Evolutionary conservation across 257 asterid genomes (phyloP), one percentile per base, ranked within the genome.

Genomic region (Salvia rosmarinus): DNA sequence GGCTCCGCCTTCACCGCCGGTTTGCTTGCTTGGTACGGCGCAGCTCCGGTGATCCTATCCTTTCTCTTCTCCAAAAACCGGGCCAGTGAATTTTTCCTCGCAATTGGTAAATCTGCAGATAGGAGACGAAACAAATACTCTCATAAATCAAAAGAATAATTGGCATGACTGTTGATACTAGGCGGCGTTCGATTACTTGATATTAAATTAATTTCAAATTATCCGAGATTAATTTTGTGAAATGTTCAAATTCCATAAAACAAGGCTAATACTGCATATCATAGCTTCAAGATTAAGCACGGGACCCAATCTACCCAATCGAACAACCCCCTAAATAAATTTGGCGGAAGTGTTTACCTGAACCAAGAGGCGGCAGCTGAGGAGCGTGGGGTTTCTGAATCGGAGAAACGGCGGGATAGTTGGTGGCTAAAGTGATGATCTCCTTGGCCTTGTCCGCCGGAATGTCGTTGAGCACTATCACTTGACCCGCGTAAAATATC

Each of bases 31-130:
- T 70, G 80, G 60, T 82, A 82, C 2, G 84, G 87, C 49, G 81
- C 81, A 23, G 72, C 75, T 28, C 77, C 80, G 10, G 80, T 65
- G 34, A 70, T 74, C 67, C 86, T 75, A 56, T 88, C 89, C 54
- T 81, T 84, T 71, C 95, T 78, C 77, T 88, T 88, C 88, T 82
- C 91, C 56, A 84, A 66, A 70, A 88, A 88, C 51, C 91, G 82
- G 46, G 90, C 83, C 0, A 88, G 78, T 21, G 95, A 88, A 63
- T 79, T 81, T 35, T 85, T 81, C 75, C 95, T 79, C 2, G 85
- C 84, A 57, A 86, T 81, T 0, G 95, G 95, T 50, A 88, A 78
- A 79, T 86, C 95, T 84, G 81, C 72, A 78, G 35, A 10, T 0
- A 46, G 35, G 8, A 28, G 34, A 39, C 12, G 0, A 19, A 9